phyloP scores from a whole-genome alignment of 805 yeast genomes.

The Candida coleopterorum region DNA sequence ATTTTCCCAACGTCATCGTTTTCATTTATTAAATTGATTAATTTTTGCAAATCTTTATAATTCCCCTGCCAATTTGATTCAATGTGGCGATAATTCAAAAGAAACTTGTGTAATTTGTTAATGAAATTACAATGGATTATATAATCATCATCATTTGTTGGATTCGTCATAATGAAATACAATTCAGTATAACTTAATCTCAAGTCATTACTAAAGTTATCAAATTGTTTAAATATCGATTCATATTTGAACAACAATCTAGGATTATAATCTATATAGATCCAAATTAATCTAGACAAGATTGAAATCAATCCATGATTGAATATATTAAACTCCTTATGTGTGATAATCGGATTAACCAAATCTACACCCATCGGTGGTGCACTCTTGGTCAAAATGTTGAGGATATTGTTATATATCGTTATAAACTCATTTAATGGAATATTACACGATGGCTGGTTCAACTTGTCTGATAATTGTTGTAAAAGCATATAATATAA shows the following conservation, averaged over 20 bases:
- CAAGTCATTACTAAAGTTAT: neutral
- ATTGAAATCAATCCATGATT: neutral
- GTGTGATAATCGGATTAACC: neutral
- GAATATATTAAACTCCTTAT: neutral
- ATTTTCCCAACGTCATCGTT: constrained; percentile 1
- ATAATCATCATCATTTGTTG: neutral
- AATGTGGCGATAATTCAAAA: neutral
- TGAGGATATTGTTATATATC: neutral
- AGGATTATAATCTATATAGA: neutral
- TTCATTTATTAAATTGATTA: neutral
- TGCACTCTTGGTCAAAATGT: neutral
- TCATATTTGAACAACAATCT: neutral
- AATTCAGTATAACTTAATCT: constrained; percentile 4
- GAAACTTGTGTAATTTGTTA: neutral
- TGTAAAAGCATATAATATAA: no score
- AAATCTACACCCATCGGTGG: constrained; percentile 2
- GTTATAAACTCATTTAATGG: constrained; percentile 3
- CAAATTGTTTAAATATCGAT: neutral
- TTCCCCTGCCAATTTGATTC: neutral
- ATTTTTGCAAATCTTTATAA: constrained; percentile 3
- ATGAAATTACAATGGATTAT: neutral
- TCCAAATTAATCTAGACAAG: constrained; percentile 1
- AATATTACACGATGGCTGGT: neutral
- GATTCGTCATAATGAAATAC: constrained; percentile 4
- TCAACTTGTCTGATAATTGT: neutral